Evolutionary conservation across 2,329 filamentous ascomycete species (phyloP), one percentile per base, ranked within the genome.

Genomic region (Samsoniella hepiali): DNA sequence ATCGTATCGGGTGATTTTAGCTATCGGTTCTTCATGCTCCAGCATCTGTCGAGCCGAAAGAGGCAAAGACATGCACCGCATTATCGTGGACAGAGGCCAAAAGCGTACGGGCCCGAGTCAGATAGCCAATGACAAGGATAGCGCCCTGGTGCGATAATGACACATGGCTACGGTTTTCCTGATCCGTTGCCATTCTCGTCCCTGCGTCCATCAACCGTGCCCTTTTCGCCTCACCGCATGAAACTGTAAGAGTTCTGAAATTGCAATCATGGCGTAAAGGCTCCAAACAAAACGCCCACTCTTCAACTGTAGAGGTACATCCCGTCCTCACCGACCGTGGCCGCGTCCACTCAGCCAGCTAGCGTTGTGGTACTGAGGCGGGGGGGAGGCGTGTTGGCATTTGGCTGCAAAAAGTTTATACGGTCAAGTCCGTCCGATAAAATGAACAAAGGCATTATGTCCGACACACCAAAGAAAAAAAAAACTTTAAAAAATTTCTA

Each of bases 21-120:
- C 17, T 17, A 15, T 31, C 36, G 6, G 49, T 6, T 6, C 11
- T 42, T 13, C 13, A n/a, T 44, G 42, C 15, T 22, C 1, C 44
- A 10, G 4, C 22, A 36, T 29, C 9, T 56, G 17, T 27, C 17
- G n/a, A 34, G 40, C 42, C 44, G n/a, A 58, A 50, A 59, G 5
- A n/a, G 56, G 56, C 10, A 51, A 40, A 10, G 45, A 32, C 4
- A 42, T 40, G 17, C 7, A 29, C 11, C 22, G 44, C 44, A 50
- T 40, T 42, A n/a, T 22, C 22, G 45, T n/a, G 5, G 9, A 8
- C 38, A 22, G 22, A 13, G 17, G 10, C 29, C 47, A 34, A 60
- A 53, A 53, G 36, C 45, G 56, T 47, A 36, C 27, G 27, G 22
- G 47, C 11, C 44, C 47, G 58, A 60, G 58, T 60, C 58, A 60